Evolutionary conservation across 2,329 filamentous ascomycete genomes (phyloP), one percentile per base, ranked within the genome.

Genomic region (Apiospora rasikravindrae): DNA sequence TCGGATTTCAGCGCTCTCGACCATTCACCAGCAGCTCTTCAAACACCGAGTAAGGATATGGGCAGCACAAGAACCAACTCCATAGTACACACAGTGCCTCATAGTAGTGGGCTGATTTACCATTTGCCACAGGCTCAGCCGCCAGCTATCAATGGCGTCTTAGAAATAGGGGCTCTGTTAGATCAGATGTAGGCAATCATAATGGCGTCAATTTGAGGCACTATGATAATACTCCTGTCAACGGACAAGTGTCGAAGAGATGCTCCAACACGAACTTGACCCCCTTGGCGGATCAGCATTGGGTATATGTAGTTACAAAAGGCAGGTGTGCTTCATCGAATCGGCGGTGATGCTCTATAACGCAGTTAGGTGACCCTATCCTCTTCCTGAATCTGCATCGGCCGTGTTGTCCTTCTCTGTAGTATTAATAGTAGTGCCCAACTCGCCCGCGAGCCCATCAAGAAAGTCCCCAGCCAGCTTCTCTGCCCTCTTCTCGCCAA

Each of bases 401-500:
- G 57, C 29, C 29, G 29, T 40, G 29, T 4, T 22, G 33, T n/a
- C 57, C 4, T 64, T 40, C 19, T 3, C 29, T 33, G 51, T 57
- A 10, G 24, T 10, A n/a, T 29, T 11, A 61, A 33, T 14, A 40
- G 57, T 40, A n/a, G 57, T 64, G 10, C 29, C 19, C 70, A 81
- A 74, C 75, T 82, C 79, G 7, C 76, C 77, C 4, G 78, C 80
- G 49, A 84, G 73, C 14, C 78, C 81, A 5, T 82, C 80, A 11
- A 84, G 70, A 69, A 84, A 84, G 57, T 61, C 79, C 47, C 82
- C 80, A 0, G 82, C 82, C 74, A 81, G 70, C 77, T 76, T 82
- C 77, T 80, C 79, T 0, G 82, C 82, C 69, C 80, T 85, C 76
- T 86, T 84, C 75, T 84, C 84, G 83, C 91, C 90, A 76, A 94